phyloP scores from a whole-genome alignment of 225 moss, liverwort and hornwort genomes.

The Polytrichum commune region DNA sequence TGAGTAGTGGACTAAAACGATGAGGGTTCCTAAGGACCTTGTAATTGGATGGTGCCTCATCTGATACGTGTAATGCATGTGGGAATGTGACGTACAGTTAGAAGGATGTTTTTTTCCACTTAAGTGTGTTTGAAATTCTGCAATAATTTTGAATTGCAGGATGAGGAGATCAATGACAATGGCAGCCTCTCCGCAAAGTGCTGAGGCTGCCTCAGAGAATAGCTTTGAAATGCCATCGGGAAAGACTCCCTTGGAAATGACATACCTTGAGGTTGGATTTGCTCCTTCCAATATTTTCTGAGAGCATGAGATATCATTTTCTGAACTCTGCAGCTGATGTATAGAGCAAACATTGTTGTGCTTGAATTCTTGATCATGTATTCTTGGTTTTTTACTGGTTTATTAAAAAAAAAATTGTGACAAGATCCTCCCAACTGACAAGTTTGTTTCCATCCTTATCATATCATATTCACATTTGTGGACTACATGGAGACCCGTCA shows the following conservation, averaged over 20 bases:
- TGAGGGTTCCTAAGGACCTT: no score
- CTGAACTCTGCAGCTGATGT: not conserved
- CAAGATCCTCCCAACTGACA: not conserved
- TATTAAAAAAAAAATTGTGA: not conserved
- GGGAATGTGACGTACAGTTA: no score
- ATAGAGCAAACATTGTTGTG: not conserved
- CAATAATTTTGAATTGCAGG: slow-evolving; percentile 2
- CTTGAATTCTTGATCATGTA: not conserved
- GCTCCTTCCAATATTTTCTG: not conserved
- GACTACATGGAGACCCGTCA: not conserved
- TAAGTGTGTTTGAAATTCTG: not conserved
- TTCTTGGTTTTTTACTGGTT: not conserved
- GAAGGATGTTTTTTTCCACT: no score
- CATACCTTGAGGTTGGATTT: slow-evolving; percentile 40
- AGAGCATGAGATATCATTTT: not conserved
- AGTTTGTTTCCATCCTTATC: not conserved
- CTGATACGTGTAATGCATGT: no score
- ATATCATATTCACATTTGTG: no score
- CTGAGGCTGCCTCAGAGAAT: slow-evolving; percentile 2
- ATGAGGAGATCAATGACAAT: not conserved
- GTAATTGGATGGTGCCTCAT: no score
- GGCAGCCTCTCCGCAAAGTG: slow-evolving; percentile 1
- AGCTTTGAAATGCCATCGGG: not conserved
- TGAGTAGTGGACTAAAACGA: not conserved
- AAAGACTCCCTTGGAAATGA: slow-evolving; percentile 28